Conservation (phyloP, 345 rosid species). For the Isatis tinctoria region DNA sequence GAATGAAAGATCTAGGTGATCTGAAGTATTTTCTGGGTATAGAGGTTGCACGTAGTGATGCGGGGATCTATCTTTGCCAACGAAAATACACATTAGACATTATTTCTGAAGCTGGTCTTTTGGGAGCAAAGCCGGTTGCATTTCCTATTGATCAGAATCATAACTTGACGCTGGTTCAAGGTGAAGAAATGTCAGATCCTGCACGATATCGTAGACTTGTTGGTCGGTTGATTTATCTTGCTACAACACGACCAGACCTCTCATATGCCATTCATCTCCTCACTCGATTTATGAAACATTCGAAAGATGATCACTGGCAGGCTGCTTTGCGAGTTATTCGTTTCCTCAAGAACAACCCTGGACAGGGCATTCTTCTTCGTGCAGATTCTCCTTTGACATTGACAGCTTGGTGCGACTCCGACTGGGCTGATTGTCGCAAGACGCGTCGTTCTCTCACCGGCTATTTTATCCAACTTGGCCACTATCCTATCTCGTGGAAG, state of each 20-base stretch:
- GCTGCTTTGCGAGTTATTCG: background rate
- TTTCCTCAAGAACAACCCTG: background rate
- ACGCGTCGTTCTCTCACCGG: too few relatives aligned
- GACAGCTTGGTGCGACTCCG: too few relatives aligned
- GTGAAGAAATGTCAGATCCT: background rate
- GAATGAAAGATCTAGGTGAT: too few relatives aligned
- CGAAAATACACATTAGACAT: too few relatives aligned
- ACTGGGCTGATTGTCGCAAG: too few relatives aligned
- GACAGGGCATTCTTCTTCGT: background rate
- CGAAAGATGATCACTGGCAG: background rate
- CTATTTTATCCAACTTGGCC: background rate
- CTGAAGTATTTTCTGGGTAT: too few relatives aligned
- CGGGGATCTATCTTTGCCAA: too few relatives aligned
- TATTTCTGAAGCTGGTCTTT: background rate
- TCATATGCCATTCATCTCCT: background rate
- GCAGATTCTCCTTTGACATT: background rate
- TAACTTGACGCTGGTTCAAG: background rate
- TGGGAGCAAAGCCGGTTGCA: background rate
- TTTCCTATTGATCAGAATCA: background rate
- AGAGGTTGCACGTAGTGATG: too few relatives aligned
- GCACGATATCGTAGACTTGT: background rate
- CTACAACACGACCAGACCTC: background rate
- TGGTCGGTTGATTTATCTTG: background rate
- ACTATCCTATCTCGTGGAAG: background rate
- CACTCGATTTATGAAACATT: background rate